A percentile compares a stretch with the other conserved stretches of the same genome.
These are phyloP conservation scores for Lodderomyces elongisporus DNA, from an alignment of 1,139 yeast species.

Conservation along the genomic window DNA sequence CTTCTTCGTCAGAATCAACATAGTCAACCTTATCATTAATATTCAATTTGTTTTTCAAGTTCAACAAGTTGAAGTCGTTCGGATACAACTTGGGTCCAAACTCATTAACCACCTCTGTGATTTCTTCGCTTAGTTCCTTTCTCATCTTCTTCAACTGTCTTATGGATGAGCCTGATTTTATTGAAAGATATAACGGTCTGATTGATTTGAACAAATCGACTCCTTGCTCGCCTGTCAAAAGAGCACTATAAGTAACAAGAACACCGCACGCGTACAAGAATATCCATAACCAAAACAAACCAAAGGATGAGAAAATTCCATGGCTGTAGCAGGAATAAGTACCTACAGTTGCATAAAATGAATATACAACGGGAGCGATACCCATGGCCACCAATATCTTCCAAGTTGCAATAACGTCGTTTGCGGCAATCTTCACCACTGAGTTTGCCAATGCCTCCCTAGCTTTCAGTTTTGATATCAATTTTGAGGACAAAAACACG, in stretches of 20 bases:
- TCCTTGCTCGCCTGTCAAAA: slow-evolving; percentile 89
- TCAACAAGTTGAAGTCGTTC: slow-evolving; percentile 41
- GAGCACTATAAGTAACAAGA: slow-evolving; percentile 76
- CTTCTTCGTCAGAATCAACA: slow-evolving; percentile 49
- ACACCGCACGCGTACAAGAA: slow-evolving; percentile 55
- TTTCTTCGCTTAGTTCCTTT: slow-evolving; percentile 36
- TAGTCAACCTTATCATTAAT: slow-evolving; percentile 22
- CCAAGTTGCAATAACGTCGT: slow-evolving; percentile 95
- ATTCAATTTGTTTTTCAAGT: slow-evolving; percentile 28
- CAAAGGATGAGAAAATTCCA: slow-evolving; percentile 18
- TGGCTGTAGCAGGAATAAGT: slow-evolving; percentile 41
- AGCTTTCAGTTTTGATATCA: slow-evolving; percentile 68
- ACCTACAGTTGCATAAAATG: slow-evolving; percentile 69
- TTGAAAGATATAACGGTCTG: slow-evolving; percentile 73
- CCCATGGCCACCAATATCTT: slow-evolving; percentile 86
- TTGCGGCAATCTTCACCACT: slow-evolving; percentile 83
- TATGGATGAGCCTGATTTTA: slow-evolving; percentile 54
- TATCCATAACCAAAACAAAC: slow-evolving; percentile 36
- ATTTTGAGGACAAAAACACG: slow-evolving; percentile 72
- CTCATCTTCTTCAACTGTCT: slow-evolving; percentile 43
- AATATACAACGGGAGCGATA: slow-evolving; percentile 79
- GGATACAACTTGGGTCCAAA: slow-evolving; percentile 45
- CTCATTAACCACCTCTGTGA: slow-evolving; percentile 41
- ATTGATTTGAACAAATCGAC: slow-evolving; percentile 80
- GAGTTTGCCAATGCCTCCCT: slow-evolving; percentile 80